These are phyloP conservation scores for Daldinia loculata DNA, from an alignment of 495 filamentous ascomycete species.

Conservation along the genomic window DNA sequence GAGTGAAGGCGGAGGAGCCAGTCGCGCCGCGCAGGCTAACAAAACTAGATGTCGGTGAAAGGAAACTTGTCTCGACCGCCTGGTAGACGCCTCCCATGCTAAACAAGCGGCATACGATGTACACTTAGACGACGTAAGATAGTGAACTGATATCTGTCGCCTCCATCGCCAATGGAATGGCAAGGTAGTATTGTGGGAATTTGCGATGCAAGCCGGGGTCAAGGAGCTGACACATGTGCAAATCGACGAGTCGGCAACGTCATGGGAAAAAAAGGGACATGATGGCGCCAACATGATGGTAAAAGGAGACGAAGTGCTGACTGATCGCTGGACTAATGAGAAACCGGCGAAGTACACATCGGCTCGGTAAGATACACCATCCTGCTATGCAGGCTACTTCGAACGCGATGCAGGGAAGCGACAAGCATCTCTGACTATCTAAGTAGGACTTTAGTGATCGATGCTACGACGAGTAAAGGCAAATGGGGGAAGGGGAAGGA, in stretches of 20 bases:
- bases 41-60: constrained; percentile 16
- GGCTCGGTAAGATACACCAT: constrained; percentile 26
- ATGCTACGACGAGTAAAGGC: constrained; percentile 15
- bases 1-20: constrained; percentile 16
- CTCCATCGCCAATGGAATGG: constrained; percentile 24
- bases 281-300: constrained; percentile 25
- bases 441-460: constrained; percentile 22
- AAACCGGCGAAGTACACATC: constrained; percentile 29
- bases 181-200: constrained; percentile 35
- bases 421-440: constrained; percentile 32
- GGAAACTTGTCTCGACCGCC: constrained; percentile 9
- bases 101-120: neutral
- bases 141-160: constrained; percentile 26
- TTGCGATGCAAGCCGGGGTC: constrained; percentile 26
- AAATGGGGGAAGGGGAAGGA: neutral
- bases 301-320: constrained; percentile 16
- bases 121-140: constrained; percentile 31
- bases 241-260: constrained; percentile 25
- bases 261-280: constrained; percentile 16
- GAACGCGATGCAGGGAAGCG: constrained; percentile 32
- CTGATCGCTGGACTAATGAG: constrained; percentile 18
- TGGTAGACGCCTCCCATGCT: constrained; percentile 10
- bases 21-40: constrained; percentile 18
- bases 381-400: constrained; percentile 32
- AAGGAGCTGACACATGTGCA: constrained; percentile 36